Base-by-base conservation (phyloP, 306 rosid species). In the Cicer bijugum region DNA sequence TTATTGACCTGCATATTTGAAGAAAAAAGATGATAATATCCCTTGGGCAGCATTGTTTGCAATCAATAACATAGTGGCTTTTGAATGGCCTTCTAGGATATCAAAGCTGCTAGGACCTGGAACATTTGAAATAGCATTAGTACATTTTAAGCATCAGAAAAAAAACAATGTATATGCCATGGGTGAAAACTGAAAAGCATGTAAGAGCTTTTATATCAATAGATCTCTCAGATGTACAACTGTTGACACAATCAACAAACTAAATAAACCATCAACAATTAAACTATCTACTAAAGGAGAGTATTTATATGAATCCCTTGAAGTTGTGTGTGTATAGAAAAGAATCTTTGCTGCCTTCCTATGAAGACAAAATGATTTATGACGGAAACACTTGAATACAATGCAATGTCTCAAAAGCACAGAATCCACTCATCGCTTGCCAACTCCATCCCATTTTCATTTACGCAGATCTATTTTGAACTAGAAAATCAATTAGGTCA, bases 41-140 rank as follows among this genome's bases (percentile, higher is more conserved):
- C 99, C 99, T 84, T 95, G 99, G 40, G 97, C 97, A 16, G 99
- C 97, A 79, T 95, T 95, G 82, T 95, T 95, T 64, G 91, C 96
- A 69, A 95, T 90, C 77, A 95, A 78, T 66, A 95, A 87, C 86
- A 95, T 81, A 38, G 99, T 95, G 77, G 99, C 99, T 82, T 77
- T 90, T 58, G 99, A 95, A 87, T 90, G 99, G 66, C 99, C 99
- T 84, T 95, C 86, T 51, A 95, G 88, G 80, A 95, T 88, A 84
- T 95, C 89, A 87, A 95, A 92, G 79, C 89, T 89, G 79, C 85
- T 75, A 23, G 99, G 97, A 79, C 97, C 99, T 95, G 82, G 56
- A 82, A 82, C 52, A 76, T 77, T 71, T 37, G 80, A 84, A 81
- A 67, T 64, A 75, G 52, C 43, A 79, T 42, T 65, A 12, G 9